phyloP scores from a whole-genome alignment of 2,329 filamentous ascomycete species.

The Chaetomium sp. region DNA sequence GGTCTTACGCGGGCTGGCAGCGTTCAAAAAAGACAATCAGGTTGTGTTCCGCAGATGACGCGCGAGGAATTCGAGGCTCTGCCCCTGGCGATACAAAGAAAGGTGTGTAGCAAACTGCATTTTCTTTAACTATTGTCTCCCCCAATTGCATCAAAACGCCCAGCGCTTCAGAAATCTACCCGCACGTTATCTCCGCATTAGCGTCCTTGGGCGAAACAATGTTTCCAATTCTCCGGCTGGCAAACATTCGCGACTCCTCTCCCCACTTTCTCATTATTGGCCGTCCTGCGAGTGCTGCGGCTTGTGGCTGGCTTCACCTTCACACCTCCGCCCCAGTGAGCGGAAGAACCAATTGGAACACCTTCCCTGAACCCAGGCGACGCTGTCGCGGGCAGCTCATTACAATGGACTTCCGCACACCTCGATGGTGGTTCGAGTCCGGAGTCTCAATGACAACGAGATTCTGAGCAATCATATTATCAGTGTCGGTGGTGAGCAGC shows the following conservation, averaged over 20 bases:
- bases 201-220: background rate
- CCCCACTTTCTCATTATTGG: conserved; percentile 16
- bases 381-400: background rate
- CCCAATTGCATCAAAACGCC: background rate
- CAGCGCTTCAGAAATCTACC: background rate
- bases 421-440: background rate
- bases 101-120: conserved; percentile 35
- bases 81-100: conserved; percentile 43
- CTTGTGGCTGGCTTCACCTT: conserved; percentile 19
- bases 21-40: conserved; percentile 21
- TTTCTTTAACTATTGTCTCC: background rate
- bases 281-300: conserved; percentile 18
- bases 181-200: conserved; percentile 1
- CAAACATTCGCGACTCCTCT: background rate
- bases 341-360: conserved; percentile 15
- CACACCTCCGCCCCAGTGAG: conserved; percentile 7
- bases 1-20: conserved; percentile 20
- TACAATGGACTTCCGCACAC: background rate
- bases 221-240: too few relatives aligned
- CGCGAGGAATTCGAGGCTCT: conserved; percentile 45
- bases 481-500: background rate
- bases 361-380: conserved; percentile 1
- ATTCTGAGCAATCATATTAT: background rate
- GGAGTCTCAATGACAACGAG: background rate
- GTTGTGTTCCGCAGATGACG: conserved; percentile 30